Conservation (phyloP, 2,329 filamentous ascomycete species). For the Fusarium humuli region DNA sequence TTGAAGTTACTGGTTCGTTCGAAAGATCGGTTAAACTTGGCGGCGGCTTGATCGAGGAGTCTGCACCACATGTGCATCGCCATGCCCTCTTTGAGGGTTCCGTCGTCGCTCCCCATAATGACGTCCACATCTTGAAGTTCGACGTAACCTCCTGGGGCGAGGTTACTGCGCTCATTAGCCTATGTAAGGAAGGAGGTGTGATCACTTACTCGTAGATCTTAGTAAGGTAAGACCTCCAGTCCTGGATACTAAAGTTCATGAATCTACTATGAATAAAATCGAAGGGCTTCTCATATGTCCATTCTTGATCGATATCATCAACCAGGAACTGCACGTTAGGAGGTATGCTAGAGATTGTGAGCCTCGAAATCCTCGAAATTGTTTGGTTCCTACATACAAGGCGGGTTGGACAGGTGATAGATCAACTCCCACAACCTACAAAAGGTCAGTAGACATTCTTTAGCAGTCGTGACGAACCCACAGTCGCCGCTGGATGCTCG, state of each 20-base stretch:
- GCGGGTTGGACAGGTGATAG: constrained; percentile 14
- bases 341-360: constrained; percentile 6
- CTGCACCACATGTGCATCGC: constrained; percentile 42
- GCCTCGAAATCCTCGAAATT: rapidly evolving
- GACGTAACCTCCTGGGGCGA: constrained; percentile 32
- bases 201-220: constrained; percentile 18
- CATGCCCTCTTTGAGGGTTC: constrained; percentile 29
- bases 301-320: constrained; percentile 28
- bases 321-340: constrained; percentile 19
- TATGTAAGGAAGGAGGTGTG: rapidly evolving
- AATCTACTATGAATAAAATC: constrained; percentile 28
- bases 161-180: constrained; percentile 5
- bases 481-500: constrained; percentile 10
- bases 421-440: constrained; percentile 20
- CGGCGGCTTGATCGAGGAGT: constrained; percentile 46
- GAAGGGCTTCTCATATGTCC: constrained; percentile 13
- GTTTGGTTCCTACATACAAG: not conserved
- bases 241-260: constrained; percentile 30
- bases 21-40: constrained; percentile 46
- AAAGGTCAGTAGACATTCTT: not conserved
- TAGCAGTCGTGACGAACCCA: not conserved
- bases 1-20: constrained; percentile 39
- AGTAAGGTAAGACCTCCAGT: constrained; percentile 12
- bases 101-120: constrained; percentile 31
- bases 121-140: constrained; percentile 40